These are phyloP conservation scores for Marasmius tenuissimus DNA, from an alignment of 1,284 basidiomycete genomes.

Conservation along the genomic window DNA sequence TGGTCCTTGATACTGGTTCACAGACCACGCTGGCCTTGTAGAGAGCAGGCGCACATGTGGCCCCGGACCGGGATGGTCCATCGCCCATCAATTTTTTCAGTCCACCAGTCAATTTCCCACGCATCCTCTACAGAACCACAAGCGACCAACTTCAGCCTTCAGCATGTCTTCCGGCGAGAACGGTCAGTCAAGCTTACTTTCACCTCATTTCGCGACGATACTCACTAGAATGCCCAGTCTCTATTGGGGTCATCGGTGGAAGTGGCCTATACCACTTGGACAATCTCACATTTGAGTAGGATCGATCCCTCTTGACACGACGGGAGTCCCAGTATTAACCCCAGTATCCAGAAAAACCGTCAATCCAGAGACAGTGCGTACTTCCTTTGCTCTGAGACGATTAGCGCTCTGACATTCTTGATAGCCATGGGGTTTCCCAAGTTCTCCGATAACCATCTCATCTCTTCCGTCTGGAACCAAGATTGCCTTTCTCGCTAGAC, in stretches of 20 bases:
- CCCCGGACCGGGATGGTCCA: neutral
- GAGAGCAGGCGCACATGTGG: too few species aligned
- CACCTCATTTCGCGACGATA: neutral
- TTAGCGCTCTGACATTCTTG: slow-evolving; percentile 4
- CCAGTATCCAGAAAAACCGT: slow-evolving; percentile 54
- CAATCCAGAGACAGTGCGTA: slow-evolving; percentile 67
- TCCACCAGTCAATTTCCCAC: neutral
- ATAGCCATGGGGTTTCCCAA: slow-evolving; percentile 93
- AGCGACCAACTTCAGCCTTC: neutral
- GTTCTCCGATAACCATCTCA: slow-evolving; percentile 89
- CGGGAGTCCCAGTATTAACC: neutral
- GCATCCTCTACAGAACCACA: neutral
- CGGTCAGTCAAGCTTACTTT: neutral
- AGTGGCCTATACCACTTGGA: slow-evolving; percentile 89
- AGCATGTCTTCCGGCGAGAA: neutral
- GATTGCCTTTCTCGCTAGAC: slow-evolving; percentile 92
- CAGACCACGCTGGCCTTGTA: neutral
- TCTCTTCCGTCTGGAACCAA: slow-evolving; percentile 75
- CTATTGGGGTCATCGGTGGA: slow-evolving; percentile 84
- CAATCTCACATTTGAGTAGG: slow-evolving; percentile 82
- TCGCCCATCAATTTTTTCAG: neutral
- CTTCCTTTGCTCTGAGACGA: neutral
- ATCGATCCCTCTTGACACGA: slow-evolving; percentile 4
- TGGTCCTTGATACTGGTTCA: neutral
- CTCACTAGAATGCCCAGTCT: slow-evolving; percentile 42